Percentiles rank a stretch among this genome's conserved stretches.
Conservation (phyloP, 179 eudicot genomes). For the Spinacia oleracea region DNA sequence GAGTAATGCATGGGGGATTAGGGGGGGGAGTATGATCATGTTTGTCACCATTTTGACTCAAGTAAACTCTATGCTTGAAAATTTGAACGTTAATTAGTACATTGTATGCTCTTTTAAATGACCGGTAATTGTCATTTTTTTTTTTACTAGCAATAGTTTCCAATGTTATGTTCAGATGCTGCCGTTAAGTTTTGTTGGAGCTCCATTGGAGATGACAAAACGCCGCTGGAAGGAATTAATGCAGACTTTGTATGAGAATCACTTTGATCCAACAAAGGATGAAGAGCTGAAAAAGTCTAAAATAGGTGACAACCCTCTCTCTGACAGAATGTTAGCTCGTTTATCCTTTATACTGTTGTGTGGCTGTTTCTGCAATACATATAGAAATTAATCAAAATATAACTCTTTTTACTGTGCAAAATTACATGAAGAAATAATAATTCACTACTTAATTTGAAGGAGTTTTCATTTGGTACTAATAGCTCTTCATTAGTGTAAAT, state of each 20-base stretch:
- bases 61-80: not conserved
- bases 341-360: not conserved
- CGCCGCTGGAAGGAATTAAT: conserved; percentile 53
- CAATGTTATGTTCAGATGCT: conserved; percentile 30
- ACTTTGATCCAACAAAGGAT: conserved; percentile 60
- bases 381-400: not conserved
- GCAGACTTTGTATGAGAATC: conserved; percentile 57
- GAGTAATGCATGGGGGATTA: too few relatives aligned
- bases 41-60: not conserved
- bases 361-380: not conserved
- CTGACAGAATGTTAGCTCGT: not conserved
- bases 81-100: not conserved
- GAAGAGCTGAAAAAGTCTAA: conserved; percentile 65
- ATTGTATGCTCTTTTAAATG: not conserved
- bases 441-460: not conserved
- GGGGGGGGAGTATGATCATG: not conserved
- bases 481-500: not conserved
- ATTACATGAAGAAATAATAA: not conserved
- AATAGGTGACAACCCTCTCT: conserved; percentile 44
- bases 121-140: not conserved
- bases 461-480: not conserved
- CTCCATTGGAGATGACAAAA: conserved; percentile 56
- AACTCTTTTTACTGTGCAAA: not conserved
- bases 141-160: conserved; percentile 11
- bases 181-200: conserved; percentile 37